Percentiles rank a stretch among this genome's conserved stretches.
Evolutionary conservation across 805 yeast species (phyloP).

Genomic region (Aciculoconidium aculeatum): DNA sequence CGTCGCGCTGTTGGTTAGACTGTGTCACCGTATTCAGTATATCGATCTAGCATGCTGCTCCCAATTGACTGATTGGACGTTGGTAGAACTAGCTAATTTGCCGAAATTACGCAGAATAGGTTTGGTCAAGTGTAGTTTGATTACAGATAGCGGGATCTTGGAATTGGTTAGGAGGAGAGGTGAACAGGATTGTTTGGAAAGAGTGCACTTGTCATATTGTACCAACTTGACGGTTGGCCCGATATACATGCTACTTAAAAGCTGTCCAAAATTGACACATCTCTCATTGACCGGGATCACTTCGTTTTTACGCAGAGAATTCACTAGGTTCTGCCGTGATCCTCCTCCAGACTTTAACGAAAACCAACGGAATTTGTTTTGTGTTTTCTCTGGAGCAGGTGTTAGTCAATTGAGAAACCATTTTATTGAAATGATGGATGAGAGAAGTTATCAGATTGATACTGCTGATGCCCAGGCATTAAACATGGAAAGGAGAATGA

Average conservation of each 20-base stretch:
- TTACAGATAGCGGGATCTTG: constrained; percentile 77
- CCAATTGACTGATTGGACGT: constrained; percentile 78
- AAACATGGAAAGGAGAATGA: constrained; percentile 23
- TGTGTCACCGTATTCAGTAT: constrained; percentile 82
- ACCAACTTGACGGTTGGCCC: constrained; percentile 74
- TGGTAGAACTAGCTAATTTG: constrained; percentile 67
- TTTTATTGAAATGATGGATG: constrained; percentile 44
- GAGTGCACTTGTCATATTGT: constrained; percentile 92
- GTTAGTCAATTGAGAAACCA: constrained; percentile 70
- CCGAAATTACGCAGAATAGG: constrained; percentile 88
- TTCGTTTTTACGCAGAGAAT: constrained; percentile 82
- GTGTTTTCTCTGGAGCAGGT: constrained; percentile 91
- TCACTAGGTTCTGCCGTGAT: constrained; percentile 80
- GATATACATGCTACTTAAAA: constrained; percentile 62
- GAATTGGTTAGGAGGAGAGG: constrained; percentile 64
- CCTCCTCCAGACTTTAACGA: constrained; percentile 91
- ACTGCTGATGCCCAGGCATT: constrained; percentile 26
- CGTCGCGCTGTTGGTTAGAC: constrained; percentile 63
- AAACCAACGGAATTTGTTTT: constrained; percentile 77
- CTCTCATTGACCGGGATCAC: constrained; percentile 86
- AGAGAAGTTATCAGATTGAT: constrained; percentile 26
- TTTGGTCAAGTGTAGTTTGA: constrained; percentile 81
- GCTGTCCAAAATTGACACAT: constrained; percentile 85
- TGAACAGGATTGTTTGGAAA: constrained; percentile 75
- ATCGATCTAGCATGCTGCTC: constrained; percentile 94